These are phyloP conservation scores for Fusarium sp. DNA, from an alignment of 2,329 filamentous ascomycete genomes.

Conservation along the genomic window DNA sequence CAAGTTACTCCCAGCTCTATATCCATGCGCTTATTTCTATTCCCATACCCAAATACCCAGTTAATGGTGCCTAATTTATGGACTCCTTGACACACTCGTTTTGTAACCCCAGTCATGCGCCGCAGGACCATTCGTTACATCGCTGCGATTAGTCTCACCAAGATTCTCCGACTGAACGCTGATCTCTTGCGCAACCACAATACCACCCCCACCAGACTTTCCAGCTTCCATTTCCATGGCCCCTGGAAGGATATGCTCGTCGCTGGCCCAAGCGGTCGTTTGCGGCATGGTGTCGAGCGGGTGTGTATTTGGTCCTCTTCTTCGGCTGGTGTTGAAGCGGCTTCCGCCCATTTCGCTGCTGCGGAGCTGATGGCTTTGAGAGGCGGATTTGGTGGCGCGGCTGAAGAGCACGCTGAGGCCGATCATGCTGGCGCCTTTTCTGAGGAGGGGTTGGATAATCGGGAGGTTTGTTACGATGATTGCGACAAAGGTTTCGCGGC, in stretches of 20 bases:
- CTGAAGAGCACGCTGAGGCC: slow-evolving; percentile 36
- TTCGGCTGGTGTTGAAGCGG: slow-evolving; percentile 25
- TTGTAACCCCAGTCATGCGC: slow-evolving; percentile 33
- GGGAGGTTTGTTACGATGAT: slow-evolving; percentile 51
- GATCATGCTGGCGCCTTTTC: slow-evolving; percentile 36
- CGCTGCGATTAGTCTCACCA: neutral
- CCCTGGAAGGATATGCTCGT: slow-evolving; percentile 34
- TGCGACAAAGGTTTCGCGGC: slow-evolving; percentile 54
- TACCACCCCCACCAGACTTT: slow-evolving; percentile 12
- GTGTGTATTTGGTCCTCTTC: slow-evolving; percentile 1
- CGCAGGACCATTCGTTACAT: slow-evolving; percentile 3
- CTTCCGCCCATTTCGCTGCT: slow-evolving; percentile 28
- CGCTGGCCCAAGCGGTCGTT: slow-evolving; percentile 35
- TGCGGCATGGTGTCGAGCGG: slow-evolving; percentile 21
- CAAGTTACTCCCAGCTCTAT: neutral
- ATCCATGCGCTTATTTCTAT: neutral
- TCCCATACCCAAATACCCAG: neutral
- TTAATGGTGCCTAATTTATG: neutral
- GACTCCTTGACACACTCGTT: slow-evolving; percentile 6
- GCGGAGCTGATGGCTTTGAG: slow-evolving; percentile 35
- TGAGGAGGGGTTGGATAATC: slow-evolving; percentile 34
- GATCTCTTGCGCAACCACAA: slow-evolving; percentile 37
- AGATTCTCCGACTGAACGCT: slow-evolving; percentile 29
- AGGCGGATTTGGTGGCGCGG: slow-evolving; percentile 26
- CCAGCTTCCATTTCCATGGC: neutral